Base-by-base conservation (phyloP, 805 yeast genomes). In the Hanseniaspora valbyensis region DNA sequence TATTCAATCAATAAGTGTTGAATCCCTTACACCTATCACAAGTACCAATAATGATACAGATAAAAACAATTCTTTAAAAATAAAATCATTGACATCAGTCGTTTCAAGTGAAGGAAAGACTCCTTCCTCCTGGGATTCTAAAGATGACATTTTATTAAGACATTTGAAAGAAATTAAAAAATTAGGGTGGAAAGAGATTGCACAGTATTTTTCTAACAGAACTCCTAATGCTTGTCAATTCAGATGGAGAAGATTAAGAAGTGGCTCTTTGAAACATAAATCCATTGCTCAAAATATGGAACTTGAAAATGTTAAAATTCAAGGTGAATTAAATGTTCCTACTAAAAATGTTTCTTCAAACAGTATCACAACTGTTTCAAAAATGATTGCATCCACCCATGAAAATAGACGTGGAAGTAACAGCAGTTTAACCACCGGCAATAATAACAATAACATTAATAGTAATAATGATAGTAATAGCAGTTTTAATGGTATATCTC, bases 141-240 rank as follows among this genome's bases (percentile, higher is more conserved):
- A 78, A 56, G 94, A 84, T 59, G 94, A 84, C 59, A 66, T 77
- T 49, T 61, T 83, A 25, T 66, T 84, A 46, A 73, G 92, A 48
- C 84, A 81, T 58, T 71, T 86, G 59, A 86, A 86, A 65, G 95
- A 86, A 62, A 78, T 79, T 54, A 84, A 80, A 62, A 83, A 83
- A 61, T 71, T 85, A 57, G 95, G 95, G 1, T 86, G 95, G 95
- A 79, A 86, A 63, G 95, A 86, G 56, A 85, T 86, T 45, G 81
- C 92, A 1, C 73, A 80, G 30, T 83, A 82, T 59, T 86, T 86
- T 64, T 73, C 77, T 39, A 81, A 81, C 62, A 69, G 95, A 61
- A 86, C 95, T 2, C 88, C 94, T 33, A 86, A 84, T 61, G 94
- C 94, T 2, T 84, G 95, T 59, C 94, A 84, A 66, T 84, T 84